Conservation (phyloP, 495 filamentous ascomycete species). For the Talaromyces ruber region DNA sequence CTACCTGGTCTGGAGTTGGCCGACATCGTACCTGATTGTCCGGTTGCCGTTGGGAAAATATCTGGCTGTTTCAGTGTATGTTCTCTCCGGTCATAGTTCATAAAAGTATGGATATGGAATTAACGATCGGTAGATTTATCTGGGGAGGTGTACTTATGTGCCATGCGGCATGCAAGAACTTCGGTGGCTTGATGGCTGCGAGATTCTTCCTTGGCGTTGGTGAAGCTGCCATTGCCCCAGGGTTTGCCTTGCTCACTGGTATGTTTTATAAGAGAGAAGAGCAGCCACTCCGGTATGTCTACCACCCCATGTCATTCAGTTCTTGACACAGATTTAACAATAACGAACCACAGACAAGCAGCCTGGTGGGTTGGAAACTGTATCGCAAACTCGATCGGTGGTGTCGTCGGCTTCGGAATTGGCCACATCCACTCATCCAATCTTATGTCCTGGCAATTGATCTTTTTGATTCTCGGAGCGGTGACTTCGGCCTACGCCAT, state of each 20-base stretch:
- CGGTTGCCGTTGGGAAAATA: slow-evolving; percentile 47
- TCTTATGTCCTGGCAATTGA: slow-evolving; percentile 31
- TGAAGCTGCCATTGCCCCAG: slow-evolving; percentile 50
- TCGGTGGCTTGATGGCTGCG: slow-evolving; percentile 37
- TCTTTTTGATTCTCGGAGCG: slow-evolving; percentile 33
- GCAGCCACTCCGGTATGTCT: slow-evolving; percentile 39
- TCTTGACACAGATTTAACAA: background rate
- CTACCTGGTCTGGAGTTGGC: slow-evolving; percentile 44
- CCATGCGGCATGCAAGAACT: slow-evolving; percentile 41
- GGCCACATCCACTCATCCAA: slow-evolving; percentile 18
- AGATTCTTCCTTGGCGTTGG: slow-evolving; percentile 49
- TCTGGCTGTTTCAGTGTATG: slow-evolving; percentile 27
- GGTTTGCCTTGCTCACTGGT: slow-evolving; percentile 44
- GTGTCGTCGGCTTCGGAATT: slow-evolving; percentile 48
- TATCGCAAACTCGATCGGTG: slow-evolving; percentile 40
- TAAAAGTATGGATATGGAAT: background rate
- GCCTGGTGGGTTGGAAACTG: slow-evolving; percentile 34
- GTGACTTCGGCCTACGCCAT: slow-evolving; percentile 29
- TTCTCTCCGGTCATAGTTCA: background rate
- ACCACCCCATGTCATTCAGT: slow-evolving; percentile 9
- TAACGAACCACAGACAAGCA: background rate
- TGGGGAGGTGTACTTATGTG: slow-evolving; percentile 29
- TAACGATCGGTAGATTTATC: slow-evolving; percentile 19
- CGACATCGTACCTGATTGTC: slow-evolving; percentile 47
- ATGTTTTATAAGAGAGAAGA: slow-evolving; percentile 47